These are phyloP conservation scores for Senna siamea DNA, from an alignment of 306 rosid genomes.

Conservation along the genomic window DNA sequence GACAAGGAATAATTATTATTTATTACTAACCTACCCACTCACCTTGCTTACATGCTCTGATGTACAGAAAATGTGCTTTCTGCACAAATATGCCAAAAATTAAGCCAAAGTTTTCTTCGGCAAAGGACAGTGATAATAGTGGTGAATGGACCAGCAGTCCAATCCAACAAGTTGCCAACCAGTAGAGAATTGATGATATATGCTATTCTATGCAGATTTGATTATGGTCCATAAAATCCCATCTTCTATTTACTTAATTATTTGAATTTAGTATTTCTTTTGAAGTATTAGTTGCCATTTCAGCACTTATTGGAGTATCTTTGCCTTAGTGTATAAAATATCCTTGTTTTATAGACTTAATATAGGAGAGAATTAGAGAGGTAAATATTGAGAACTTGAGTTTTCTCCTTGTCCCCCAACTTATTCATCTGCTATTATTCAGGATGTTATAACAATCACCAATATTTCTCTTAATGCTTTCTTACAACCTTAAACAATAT, in stretches of 20 bases:
- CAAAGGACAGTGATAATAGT: background rate
- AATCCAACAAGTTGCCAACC: background rate
- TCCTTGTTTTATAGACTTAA: background rate
- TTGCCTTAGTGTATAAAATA: background rate
- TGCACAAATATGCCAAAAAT: background rate
- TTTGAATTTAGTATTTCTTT: background rate
- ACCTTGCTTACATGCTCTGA: background rate
- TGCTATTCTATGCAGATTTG: background rate
- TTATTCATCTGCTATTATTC: background rate
- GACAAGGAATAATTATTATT: background rate
- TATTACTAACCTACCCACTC: background rate
- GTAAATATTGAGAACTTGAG: background rate
- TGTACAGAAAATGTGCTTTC: background rate
- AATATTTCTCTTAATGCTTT: conserved; percentile 7
- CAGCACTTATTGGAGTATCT: no score
- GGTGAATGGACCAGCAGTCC: background rate
- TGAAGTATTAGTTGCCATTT: background rate
- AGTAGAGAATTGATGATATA: background rate
- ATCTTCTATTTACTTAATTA: background rate
- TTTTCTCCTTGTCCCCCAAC: background rate
- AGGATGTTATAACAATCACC: background rate
- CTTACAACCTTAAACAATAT: background rate
- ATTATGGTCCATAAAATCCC: background rate
- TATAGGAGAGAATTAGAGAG: background rate
- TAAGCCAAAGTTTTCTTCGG: background rate